Evolutionary conservation across 495 filamentous ascomycete species (phyloP), one percentile per base, ranked within the genome.

Genomic region (Tuber brumale): DNA sequence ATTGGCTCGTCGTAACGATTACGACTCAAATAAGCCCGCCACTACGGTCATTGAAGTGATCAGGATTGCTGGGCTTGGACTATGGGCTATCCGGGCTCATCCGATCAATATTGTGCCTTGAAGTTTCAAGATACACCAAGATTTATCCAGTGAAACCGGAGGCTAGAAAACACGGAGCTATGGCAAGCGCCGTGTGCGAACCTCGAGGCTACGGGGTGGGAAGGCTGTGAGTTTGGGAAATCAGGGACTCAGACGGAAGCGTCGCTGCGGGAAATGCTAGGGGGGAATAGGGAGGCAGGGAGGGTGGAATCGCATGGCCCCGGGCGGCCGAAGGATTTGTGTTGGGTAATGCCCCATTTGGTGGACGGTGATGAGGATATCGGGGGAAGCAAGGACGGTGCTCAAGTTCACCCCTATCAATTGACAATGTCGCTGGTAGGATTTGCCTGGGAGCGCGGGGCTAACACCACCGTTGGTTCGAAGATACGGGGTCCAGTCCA

Each of bases 31-130:
- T 8, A 87, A 89, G 46, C 92, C 97, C 82, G 91, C 86, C 72
- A 90, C 98, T 77, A 97, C 92, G 19, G 89, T 99, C 44, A 87
- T n/a, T n/a, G n/a, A n/a, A n/a, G n/a, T n/a, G n/a, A n/a, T n/a
- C n/a, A n/a, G n/a, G n/a, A n/a, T n/a, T 99, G 95, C 95, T 1
- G 95, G 95, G n/a, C n/a, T n/a, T 7, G 95, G 95, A 1, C 88
- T 99, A 19, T 86, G 98, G 27, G 95, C 90, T 1, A 86, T 94
- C 57, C 98, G 95, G 95, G 95, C 95, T 18, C 97, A 97, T 81
- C 95, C 95, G 1, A 87, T 84, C 77, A 92, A 88, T 80, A 89
- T 99, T 75, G 95, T 97, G 1, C 92, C 93, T 3, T 86, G 98
- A 73, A 95, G 92, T 76, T 99, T 92, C 85, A 87, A 88, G 70